phyloP scores from a whole-genome alignment of 169 alveolate genomes.

The Toxoplasma gondii region DNA sequence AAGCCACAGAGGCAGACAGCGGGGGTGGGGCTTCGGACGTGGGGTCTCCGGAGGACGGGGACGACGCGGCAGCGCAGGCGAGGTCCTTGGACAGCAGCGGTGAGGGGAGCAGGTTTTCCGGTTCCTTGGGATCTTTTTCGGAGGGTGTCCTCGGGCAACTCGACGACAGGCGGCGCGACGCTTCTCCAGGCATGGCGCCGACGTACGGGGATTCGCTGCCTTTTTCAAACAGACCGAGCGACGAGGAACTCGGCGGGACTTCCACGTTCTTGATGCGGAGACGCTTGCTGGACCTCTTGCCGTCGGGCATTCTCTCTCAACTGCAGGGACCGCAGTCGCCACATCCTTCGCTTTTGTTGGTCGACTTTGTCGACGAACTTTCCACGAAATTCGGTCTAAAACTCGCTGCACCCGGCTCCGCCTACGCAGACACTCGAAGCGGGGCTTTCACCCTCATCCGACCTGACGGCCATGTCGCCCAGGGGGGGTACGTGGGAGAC shows the following conservation, averaged over 20 bases:
- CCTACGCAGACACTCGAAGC: slow-evolving; percentile 54
- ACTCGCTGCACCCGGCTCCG: slow-evolving; percentile 29
- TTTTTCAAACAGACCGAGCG: background rate
- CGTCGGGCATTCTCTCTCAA: background rate
- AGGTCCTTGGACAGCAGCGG: background rate
- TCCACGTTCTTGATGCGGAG: background rate
- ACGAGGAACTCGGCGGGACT: background rate
- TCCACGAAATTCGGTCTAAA: slow-evolving; percentile 39
- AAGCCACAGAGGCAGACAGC: background rate
- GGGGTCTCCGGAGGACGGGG: background rate
- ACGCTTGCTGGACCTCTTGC: background rate
- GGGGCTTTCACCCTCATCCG: slow-evolving; percentile 57
- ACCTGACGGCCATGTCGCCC: slow-evolving; percentile 63
- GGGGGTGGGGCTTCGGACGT: background rate
- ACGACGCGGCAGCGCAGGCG: background rate
- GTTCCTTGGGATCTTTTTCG: background rate
- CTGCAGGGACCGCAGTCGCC: background rate
- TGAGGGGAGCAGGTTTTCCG: background rate
- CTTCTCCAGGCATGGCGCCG: background rate
- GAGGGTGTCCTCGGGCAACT: background rate
- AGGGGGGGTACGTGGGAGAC: slow-evolving; percentile 55
- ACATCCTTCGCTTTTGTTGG: slow-evolving; percentile 23
- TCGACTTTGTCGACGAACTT: slow-evolving; percentile 50
- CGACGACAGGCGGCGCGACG: background rate
- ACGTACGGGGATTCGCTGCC: background rate